Conservation (phyloP, 306 rosid genomes). For the Benincasa hispida region DNA sequence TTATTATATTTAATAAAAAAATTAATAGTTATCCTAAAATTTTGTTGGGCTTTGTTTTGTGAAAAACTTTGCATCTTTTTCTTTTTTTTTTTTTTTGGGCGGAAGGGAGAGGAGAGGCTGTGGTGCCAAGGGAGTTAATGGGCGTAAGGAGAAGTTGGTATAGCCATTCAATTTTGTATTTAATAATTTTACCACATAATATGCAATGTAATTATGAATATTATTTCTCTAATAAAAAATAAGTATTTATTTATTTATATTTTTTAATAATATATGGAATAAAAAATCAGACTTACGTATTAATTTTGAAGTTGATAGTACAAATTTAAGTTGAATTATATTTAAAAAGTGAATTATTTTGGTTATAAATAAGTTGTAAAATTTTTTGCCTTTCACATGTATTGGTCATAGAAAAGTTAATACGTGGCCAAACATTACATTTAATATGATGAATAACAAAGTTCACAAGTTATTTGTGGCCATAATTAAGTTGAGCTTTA, state of each 20-base stretch:
- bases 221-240: no score
- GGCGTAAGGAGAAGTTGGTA: neutral
- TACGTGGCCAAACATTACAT: neutral
- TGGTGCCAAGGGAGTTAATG: neutral
- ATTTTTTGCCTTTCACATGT: neutral
- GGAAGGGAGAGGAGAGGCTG: neutral
- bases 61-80: neutral
- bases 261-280: no score
- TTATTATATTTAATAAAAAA: no score
- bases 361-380: no score
- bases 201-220: neutral
- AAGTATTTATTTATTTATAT: no score
- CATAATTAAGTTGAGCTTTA: neutral
- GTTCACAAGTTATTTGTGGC: neutral
- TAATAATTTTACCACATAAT: neutral
- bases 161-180: neutral
- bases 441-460: neutral
- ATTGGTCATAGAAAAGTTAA: neutral
- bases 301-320: no score
- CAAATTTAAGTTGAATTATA: no score
- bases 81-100: neutral
- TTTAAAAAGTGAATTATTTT: no score
- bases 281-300: no score
- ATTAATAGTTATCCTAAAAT: neutral
- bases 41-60: neutral